phyloP scores from a whole-genome alignment of 2,329 filamentous ascomycete genomes.

The Fusarium sp. region DNA sequence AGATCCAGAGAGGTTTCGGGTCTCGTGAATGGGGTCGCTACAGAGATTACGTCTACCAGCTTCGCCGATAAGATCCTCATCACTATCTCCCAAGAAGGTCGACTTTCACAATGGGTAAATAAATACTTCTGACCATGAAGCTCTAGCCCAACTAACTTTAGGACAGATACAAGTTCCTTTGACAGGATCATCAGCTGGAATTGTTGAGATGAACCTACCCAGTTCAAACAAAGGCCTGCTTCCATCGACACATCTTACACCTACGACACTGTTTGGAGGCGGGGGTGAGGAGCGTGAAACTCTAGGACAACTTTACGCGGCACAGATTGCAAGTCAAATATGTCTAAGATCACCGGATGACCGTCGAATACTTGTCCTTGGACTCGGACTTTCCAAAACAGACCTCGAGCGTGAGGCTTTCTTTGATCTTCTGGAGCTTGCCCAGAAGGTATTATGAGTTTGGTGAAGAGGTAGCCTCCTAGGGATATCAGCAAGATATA shows the following conservation, averaged over 20 bases:
- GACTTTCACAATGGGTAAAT: conserved; percentile 89
- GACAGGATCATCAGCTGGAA: conserved; percentile 72
- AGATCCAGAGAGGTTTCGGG: conserved; percentile 70
- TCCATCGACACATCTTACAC: conserved; percentile 84
- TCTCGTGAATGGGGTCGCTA: conserved; percentile 74
- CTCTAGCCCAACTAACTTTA: neutral
- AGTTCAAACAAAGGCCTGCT: conserved; percentile 65
- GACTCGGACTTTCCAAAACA: conserved; percentile 67
- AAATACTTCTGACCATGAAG: neutral
- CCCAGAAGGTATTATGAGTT: conserved; percentile 66
- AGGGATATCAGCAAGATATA: too few species aligned
- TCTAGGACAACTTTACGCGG: conserved; percentile 87
- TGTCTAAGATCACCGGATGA: conserved; percentile 76
- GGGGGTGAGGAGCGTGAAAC: conserved; percentile 84
- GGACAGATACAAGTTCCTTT: conserved; percentile 82
- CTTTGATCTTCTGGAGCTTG: conserved; percentile 74
- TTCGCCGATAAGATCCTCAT: conserved; percentile 94
- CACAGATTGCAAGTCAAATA: conserved; percentile 87
- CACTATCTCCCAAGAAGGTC: conserved; percentile 87
- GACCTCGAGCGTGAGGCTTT: conserved; percentile 68
- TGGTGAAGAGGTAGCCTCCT: neutral
- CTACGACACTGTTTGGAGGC: conserved; percentile 87
- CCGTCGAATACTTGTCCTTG: conserved; percentile 70
- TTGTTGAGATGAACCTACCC: conserved; percentile 70
- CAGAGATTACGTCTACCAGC: conserved; percentile 77